Conservation (phyloP, 2,329 filamentous ascomycete species). For the Intubia oerlemansii region DNA sequence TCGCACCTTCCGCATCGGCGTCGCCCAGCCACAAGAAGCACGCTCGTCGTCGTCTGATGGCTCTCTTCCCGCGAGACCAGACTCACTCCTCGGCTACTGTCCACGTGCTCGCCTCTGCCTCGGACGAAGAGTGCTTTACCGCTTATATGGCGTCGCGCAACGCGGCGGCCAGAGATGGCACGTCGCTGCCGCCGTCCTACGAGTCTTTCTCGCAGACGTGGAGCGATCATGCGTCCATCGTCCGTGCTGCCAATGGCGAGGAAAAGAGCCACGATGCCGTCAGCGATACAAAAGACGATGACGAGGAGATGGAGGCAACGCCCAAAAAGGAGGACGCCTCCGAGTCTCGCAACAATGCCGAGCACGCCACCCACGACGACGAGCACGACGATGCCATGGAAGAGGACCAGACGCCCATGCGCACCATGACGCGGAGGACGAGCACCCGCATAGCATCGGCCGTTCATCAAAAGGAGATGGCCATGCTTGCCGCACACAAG, state of each 20-base stretch:
- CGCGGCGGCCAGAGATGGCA: conserved; percentile 2
- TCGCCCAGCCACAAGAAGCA: no score
- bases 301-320: conserved; percentile 1
- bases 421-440: conserved; percentile 5
- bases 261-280: no score
- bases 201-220: no score
- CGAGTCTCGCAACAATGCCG: neutral
- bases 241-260: no score
- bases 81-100: conserved; percentile 5
- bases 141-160: conserved; percentile 3
- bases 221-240: no score
- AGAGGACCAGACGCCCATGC: neutral
- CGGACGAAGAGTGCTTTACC: conserved; percentile 4
- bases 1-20: no score
- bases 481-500: conserved; percentile 2
- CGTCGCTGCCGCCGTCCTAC: neutral
- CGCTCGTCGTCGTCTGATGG: conserved; percentile 5
- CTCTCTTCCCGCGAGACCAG: conserved; percentile 3
- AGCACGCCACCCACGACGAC: neutral
- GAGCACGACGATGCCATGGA: conserved; percentile 1
- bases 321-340: neutral
- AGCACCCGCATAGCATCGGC: conserved; percentile 7
- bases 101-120: conserved; percentile 2
- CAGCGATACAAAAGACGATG: neutral
- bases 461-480: conserved; percentile 3